Evolutionary conservation across 192 early-diverging fungal species (phyloP), one percentile per base, ranked within the genome.

Genomic region (Entomortierella parvispora): DNA sequence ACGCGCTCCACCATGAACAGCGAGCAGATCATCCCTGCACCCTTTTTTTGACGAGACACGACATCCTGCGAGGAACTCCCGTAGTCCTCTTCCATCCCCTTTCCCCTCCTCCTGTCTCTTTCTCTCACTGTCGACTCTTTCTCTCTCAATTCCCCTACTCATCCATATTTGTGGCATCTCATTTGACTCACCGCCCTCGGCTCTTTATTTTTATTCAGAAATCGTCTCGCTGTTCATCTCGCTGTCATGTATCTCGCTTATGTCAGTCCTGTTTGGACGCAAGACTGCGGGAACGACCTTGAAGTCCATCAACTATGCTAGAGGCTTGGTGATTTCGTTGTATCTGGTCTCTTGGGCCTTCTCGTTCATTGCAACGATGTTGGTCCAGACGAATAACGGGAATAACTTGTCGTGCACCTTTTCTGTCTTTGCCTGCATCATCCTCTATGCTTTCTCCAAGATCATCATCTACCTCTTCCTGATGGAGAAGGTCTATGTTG

Each of bases 291-390:
- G 45, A 22, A 67, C 65, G 20, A 56, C 45, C 8, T 7, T 67
- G 15, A 57, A 17, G 0, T 46, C 26, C 12, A 58, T 67, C 46
- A 85, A 71, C 29, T 82, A 85, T 65, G 81, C 81, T 12, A 71
- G 75, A 2, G 42, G 78, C 2, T 44, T 83, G 2, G 80, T 85
- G 7, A 61, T 83, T 2, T 45, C 79, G 0, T 29, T 85, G 2
- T 81, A 85, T 37, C 33, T 67, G 1, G 44, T 47, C 28, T 81
- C 81, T 25, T 85, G 84, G 81, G 53, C 76, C 0, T 85, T 85
- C 49, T 52, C 80, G 12, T 57, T 61, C 32, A 72, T 71, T 1
- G 65, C 79, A 2, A 65, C 70, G 0, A 20, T 79, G 3, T 43
- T 85, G 8, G 45, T 55, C 17, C 65, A 67, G 45, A 67, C 65